Base-by-base conservation (phyloP, 2,329 filamentous ascomycete genomes). In the Aphanocladium album region DNA sequence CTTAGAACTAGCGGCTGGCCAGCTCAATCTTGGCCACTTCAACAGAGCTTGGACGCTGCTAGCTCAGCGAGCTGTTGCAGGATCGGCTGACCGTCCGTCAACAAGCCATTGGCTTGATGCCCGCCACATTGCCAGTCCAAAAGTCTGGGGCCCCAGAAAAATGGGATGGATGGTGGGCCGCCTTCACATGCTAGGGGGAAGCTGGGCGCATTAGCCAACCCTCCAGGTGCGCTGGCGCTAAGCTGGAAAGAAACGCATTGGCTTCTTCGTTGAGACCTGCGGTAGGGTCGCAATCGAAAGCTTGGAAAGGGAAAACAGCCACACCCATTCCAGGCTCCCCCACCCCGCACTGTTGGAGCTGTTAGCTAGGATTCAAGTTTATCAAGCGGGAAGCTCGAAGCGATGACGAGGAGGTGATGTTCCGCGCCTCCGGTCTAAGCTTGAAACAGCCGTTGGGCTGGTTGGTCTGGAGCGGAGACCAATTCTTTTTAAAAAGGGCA, bases 81-180 rank as follows among this genome's bases (percentile, higher is more conserved):
- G 57, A 53, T 53, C 57, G 47, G 57, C 47, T 59, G 57, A 53
- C 56, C 47, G 25, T 59, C 47, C 47, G 47, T 25, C 23, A 33
- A 23, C 35, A 17, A 30, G 25, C 56, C 47, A 59, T 59, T 59
- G 56, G 56, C 46, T 19, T 17, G 2, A 50, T 39, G 46, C 46
- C 45, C 35, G 12, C 55, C 35, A 30, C 14, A 39, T 14, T 16
- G 52, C 52, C 39, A 47, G 19, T 14, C 16, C n/a, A 12, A 8
- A 17, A 50, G 45, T 57, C 46, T 8, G 55, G 55, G 55, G 53
- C 52, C 52, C 52, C 52, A 45, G 52, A 27, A 57, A 50, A 41
- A 37, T 33, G 39, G 35, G 25, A 47, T 37, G 56, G 23, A 23
- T 12, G 17, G 46, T 50, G 19, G 43, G 21, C 45, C 21, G 5